phyloP scores from a whole-genome alignment of 305 asterid species.

The Nicotiana rustica region DNA sequence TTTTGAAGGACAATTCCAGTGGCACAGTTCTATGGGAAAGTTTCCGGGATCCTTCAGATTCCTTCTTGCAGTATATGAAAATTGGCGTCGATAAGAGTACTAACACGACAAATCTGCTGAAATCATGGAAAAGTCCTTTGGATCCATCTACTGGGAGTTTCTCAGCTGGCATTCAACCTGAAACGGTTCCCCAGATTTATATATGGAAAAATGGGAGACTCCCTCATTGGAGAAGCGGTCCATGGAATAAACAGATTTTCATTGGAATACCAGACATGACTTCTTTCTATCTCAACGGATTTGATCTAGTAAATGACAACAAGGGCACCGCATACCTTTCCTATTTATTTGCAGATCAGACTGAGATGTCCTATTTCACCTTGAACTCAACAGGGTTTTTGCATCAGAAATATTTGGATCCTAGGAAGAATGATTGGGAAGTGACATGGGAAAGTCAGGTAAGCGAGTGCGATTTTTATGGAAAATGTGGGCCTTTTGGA shows the following conservation, averaged over 20 bases:
- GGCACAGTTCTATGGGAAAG: conserved; percentile 54
- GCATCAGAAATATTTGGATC: conserved; percentile 43
- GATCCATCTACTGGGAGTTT: conserved; percentile 47
- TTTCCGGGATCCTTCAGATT: conserved; percentile 47
- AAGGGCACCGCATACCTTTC: conserved; percentile 24
- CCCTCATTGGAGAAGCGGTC: conserved; percentile 43
- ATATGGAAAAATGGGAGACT: conserved; percentile 36
- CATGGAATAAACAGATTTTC: conserved; percentile 48
- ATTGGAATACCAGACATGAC: conserved; percentile 45
- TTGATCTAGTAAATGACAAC: conserved; percentile 36
- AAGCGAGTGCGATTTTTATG: conserved; percentile 54
- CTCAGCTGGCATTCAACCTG: conserved; percentile 35
- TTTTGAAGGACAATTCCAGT: conserved; percentile 41
- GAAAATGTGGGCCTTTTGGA: conserved; percentile 62
- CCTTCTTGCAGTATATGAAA: conserved; percentile 40
- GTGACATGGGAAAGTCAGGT: conserved; percentile 45
- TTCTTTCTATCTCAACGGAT: conserved; percentile 38
- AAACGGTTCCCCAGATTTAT: conserved; percentile 30
- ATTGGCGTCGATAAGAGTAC: conserved; percentile 4
- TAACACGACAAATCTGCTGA: conserved; percentile 20
- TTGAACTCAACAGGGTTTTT: conserved; percentile 44
- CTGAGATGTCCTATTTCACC: neutral
- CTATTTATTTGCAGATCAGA: conserved; percentile 26
- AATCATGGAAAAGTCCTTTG: conserved; percentile 45
- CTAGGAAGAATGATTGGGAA: conserved; percentile 43